Base-by-base conservation (phyloP, 495 filamentous ascomycete genomes). In the Penicillium longicatenatum region DNA sequence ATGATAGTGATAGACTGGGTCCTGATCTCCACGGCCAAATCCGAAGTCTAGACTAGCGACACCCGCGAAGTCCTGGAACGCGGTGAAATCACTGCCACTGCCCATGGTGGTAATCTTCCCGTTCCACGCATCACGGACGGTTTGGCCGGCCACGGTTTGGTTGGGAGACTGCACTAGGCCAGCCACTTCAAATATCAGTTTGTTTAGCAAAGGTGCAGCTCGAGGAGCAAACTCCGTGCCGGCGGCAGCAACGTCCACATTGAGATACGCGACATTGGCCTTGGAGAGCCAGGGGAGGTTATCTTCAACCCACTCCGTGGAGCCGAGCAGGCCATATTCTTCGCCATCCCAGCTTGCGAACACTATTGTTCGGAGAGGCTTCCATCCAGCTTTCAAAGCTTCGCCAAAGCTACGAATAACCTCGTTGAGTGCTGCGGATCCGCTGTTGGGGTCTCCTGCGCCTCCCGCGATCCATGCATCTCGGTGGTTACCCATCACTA, bases 401-500 rank as follows among this genome's bases (percentile, higher is more conserved):
- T 89, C 82, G 14, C 91, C 89, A 64, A 98, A 89, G 61, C 96
- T 87, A 50, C 87, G 84, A 17, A 91, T 80, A 14, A 98, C 83
- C 69, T 98, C 95, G 24, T 97, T 82, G 74, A 97, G 83, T 4
- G 93, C 83, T 19, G 93, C 92, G 1, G 93, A 96, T 17, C 94
- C 94, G 45, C 89, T 91, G 69, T 92, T 91, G 0, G 94, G 91
- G 58, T 92, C 89, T 1, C 84, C 85, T 11, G 92, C 90, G 43
- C 94, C 93, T 49, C 92, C 91, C 9, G 88, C 90, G 67, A 95
- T 86, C 92, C 92, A 97, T 0, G 92, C 90, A 75, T 98, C 94
- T 14, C 93, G 87, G 67, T 98, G 94, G 65, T 98, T 98, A 14
- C 95, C 95, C n/a, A 98, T 74, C 7, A 98, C 80, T 47, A 97